A percentile compares a stretch with the other conserved stretches of the same genome.
These are phyloP conservation scores for Amanita jacksonii DNA, from an alignment of 768 basidiomycete genomes.

Conservation along the genomic window DNA sequence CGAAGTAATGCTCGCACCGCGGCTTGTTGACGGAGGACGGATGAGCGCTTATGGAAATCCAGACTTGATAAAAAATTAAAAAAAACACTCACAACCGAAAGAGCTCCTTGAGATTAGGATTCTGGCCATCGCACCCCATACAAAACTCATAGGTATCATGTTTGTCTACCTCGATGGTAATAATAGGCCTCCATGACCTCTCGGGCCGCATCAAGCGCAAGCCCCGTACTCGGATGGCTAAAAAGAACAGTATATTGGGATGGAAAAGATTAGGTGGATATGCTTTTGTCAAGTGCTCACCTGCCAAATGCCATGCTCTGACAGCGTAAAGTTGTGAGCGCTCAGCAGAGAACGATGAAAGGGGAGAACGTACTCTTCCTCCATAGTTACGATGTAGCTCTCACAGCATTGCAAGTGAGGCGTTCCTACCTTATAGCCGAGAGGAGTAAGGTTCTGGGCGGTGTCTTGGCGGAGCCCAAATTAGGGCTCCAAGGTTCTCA, in stretches of 20 bases:
- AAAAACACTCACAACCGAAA: slow-evolving; percentile 40
- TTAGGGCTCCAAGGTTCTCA: too few relatives aligned
- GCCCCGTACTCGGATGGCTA: slow-evolving; percentile 34
- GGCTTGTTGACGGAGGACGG: slow-evolving; percentile 20
- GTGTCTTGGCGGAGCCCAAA: too few relatives aligned
- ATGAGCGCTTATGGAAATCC: background rate
- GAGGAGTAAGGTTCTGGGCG: too few relatives aligned
- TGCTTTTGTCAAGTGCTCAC: slow-evolving; percentile 11
- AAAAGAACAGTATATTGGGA: background rate
- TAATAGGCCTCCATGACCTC: slow-evolving; percentile 58
- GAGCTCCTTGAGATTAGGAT: slow-evolving; percentile 48
- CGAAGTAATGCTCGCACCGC: slow-evolving; percentile 28
- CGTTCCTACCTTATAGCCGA: background rate
- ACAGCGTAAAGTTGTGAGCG: background rate
- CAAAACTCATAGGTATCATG: slow-evolving; percentile 43
- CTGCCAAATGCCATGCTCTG: slow-evolving; percentile 26
- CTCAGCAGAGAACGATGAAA: background rate
- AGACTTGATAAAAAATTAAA: background rate
- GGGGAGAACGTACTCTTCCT: background rate
- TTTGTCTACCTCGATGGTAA: slow-evolving; percentile 46
- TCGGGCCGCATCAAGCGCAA: slow-evolving; percentile 45
- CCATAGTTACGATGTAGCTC: background rate
- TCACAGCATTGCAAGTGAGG: background rate
- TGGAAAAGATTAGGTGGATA: too few relatives aligned
- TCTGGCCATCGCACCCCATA: slow-evolving; percentile 63